Base-by-base conservation (phyloP, 306 rosid species). In the Casuarina glauca region DNA sequence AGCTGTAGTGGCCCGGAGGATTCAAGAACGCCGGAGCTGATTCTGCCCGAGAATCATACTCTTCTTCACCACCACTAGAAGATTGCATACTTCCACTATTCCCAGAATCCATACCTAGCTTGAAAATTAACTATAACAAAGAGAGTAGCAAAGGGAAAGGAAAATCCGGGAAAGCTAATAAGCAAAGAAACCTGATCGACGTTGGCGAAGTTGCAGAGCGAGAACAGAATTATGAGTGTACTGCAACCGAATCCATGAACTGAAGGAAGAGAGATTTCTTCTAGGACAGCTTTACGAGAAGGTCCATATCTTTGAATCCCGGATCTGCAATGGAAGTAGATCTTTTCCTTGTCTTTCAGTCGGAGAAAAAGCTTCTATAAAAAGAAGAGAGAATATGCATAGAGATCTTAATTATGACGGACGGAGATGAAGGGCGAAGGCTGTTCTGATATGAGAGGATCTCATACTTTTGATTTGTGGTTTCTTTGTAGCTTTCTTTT, bases 31-130 rank as follows among this genome's bases (percentile, higher is more conserved):
- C 51, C 19, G 86, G 89, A 69, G 72, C 49, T 17, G 82, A 78
- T 26, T 50, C 77, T 9, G 80, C 32, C 43, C 85, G 82, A 62
- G 97, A 94, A 81, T 94, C 97, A 45, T 91, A 86, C 68, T 93
- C 97, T 77, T 80, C 88, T 36, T 92, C 98, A 20, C 87, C 98
- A 8, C 93, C 91, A 80, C 98, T 94, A 9, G 98, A 92, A 73
- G 98, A 92, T 50, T 83, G 83, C 79, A 88, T 83, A 70, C 98
- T 92, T 78, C 93, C 95, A 82, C 97, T 91, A 4, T 88, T 87
- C 35, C 88, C 95, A 70, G 98, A 92, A 84, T 94, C 97, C 98
- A 92, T 94, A 75, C 88, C 72, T 50, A 52, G 35, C 83, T 80
- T 68, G 80, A 69, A 67, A 79, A 53, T 72, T 76, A 85, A 82